A percentile compares a stretch with the other conserved stretches of the same genome.
These are phyloP conservation scores for Trichoderma afroharzianum DNA, from an alignment of 2,329 filamentous ascomycete species.

Conservation along the genomic window DNA sequence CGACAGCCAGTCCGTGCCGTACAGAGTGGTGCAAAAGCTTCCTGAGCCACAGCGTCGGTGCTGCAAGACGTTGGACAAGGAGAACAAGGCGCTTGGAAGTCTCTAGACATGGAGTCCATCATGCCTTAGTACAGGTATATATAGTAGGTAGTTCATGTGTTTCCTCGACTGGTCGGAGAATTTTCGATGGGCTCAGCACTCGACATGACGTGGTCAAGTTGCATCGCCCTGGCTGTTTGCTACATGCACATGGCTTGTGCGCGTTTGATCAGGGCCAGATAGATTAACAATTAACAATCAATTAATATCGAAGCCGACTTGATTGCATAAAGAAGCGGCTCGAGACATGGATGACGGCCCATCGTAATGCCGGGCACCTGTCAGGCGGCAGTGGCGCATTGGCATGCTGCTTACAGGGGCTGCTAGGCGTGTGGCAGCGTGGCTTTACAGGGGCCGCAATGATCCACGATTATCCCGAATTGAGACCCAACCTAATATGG, in stretches of 20 bases:
- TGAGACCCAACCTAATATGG: background rate
- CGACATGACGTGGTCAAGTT: background rate
- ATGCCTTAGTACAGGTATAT: background rate
- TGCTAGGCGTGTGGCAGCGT: background rate
- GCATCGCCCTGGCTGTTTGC: background rate
- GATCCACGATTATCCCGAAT: background rate
- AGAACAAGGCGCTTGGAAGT: background rate
- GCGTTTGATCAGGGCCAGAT: slow-evolving; percentile 1
- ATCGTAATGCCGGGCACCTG: slow-evolving; percentile 11
- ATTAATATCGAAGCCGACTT: background rate
- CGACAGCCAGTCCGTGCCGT: background rate
- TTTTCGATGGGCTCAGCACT: background rate
- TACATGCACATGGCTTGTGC: background rate
- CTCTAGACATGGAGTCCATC: background rate
- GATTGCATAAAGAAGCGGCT: background rate
- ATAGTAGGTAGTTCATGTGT: background rate
- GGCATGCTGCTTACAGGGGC: slow-evolving; percentile 8
- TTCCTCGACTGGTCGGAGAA: background rate
- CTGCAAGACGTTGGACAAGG: slow-evolving; percentile 18
- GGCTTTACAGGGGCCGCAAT: slow-evolving; percentile 2
- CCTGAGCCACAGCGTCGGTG: slow-evolving; percentile 8
- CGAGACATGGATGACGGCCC: background rate
- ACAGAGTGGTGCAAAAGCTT: background rate
- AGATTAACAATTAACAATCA: background rate
- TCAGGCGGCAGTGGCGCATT: slow-evolving; percentile 17